Evolutionary conservation across 1,284 basidiomycete species (phyloP), one percentile per base, ranked within the genome.

Genomic region (Rhodofomes roseus): DNA sequence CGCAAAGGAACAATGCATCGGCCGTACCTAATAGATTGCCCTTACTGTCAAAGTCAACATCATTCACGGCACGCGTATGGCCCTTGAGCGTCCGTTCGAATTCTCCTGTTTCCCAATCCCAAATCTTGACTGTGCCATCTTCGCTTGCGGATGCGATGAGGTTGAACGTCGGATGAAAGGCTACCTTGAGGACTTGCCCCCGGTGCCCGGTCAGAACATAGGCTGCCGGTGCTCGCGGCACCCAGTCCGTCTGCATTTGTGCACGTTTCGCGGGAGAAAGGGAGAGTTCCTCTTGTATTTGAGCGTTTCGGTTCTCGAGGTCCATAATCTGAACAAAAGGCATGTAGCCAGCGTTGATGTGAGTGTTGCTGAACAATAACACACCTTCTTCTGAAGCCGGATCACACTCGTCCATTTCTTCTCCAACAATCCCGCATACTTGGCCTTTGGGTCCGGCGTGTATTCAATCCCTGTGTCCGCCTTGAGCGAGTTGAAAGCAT

Each of bases 331-430:
- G 43, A 29, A 68, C 23, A 54, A 31, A 34, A n/a, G 27, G 46
- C 12, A 48, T 48, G 9, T 48, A 29, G 22, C 20, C 16, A 29
- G 27, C 48, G 23, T 39, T 40, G 12, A 34, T 50, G 52, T 56
- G 54, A 23, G 18, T 48, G 36, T 25, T 18, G 36, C 40, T 22
- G 50, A 39, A 40, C 23, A 39, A 40, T 18, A n/a, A 55, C 79
- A 62, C 62, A 85, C 88, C 82, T 92, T 92, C 77, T 91, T 91
- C 77, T 92, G 90, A 69, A 92, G 71, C 48, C 90, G 78, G 58
- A 93, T 90, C 51, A 92, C 87, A 65, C 84, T 86, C 51, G 88
- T 90, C 90, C 90, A 93, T 72, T 93, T 92, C 81, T 90, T 92
- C 70, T 89, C 88, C 60, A 92, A 74, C 61, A 93, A 71, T 0